Conservation (phyloP, 2,329 filamentous ascomycete species). For the Botrytis fragariae region DNA sequence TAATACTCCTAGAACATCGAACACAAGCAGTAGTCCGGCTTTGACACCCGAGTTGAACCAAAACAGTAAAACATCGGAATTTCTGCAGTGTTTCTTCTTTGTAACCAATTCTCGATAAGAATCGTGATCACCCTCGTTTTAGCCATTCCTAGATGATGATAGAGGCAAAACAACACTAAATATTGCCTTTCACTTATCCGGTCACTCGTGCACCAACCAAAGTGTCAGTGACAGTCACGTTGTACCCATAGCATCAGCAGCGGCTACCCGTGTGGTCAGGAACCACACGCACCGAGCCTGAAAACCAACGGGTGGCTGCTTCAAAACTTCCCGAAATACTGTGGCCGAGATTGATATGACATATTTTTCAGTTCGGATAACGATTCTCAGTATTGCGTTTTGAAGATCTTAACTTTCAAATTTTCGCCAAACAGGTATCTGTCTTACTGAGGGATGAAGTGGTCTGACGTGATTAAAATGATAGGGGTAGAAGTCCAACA, state of each 20-base stretch:
- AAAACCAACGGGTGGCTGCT: slow-evolving; percentile 15
- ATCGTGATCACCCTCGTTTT: not conserved
- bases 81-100: not conserved
- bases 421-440: not conserved
- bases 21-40: not conserved
- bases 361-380: not conserved
- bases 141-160: not conserved
- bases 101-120: not conserved
- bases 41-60: not conserved
- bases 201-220: slow-evolving; percentile 2
- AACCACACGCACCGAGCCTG: not conserved
- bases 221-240: slow-evolving; percentile 19
- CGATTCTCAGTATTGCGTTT: not conserved
- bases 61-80: not conserved
- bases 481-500: not conserved
- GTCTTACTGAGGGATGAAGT: not conserved
- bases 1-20: not conserved
- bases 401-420: not conserved
- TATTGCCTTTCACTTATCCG: not conserved
- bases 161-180: not conserved
- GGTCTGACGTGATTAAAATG: slow-evolving; percentile 5
- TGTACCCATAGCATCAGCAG: slow-evolving; percentile 9
- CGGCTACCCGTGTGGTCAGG: slow-evolving; percentile 5
- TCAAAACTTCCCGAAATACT: slow-evolving; percentile 7
- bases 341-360: slow-evolving; percentile 10